Percentiles rank a stretch among this genome's conserved stretches.
Conservation (phyloP, 164 flowering plant species). For the Paratinospora sagittata region DNA sequence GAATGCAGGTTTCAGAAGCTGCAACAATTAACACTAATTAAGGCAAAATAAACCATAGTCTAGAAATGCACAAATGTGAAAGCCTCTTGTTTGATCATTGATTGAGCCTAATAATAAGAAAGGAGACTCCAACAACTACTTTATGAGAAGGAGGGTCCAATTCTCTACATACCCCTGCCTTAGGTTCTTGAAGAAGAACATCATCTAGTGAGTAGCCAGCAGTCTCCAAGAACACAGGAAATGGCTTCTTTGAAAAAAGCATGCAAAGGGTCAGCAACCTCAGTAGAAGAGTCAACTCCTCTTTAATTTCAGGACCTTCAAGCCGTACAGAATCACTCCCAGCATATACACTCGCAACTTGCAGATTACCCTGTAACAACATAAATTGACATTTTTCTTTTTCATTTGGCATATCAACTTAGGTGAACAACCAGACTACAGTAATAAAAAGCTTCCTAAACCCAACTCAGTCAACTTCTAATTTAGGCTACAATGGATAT, state of each 20-base stretch:
- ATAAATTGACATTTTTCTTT: background rate
- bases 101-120: background rate
- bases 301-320: constrained; percentile 58
- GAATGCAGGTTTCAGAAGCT: constrained; percentile 97
- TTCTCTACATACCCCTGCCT: constrained; percentile 71
- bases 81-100: background rate
- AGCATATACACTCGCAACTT: constrained; percentile 83
- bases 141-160: background rate
- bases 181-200: constrained; percentile 90
- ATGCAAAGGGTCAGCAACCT: constrained; percentile 70
- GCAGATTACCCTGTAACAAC: constrained; percentile 65
- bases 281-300: constrained; percentile 48
- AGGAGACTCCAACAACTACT: constrained; percentile 1
- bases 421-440: background rate
- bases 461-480: background rate
- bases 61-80: background rate
- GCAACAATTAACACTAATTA: constrained; percentile 26
- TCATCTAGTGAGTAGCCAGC: constrained; percentile 69
- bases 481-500: background rate
- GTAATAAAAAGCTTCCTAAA: background rate
- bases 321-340: constrained; percentile 58
- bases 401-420: no score
- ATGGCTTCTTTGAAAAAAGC: constrained; percentile 92
- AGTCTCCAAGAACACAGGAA: constrained; percentile 79
- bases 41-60: background rate